phyloP scores from a whole-genome alignment of 2,329 filamentous ascomycete genomes.

The Scolecobasidium constrictum region DNA sequence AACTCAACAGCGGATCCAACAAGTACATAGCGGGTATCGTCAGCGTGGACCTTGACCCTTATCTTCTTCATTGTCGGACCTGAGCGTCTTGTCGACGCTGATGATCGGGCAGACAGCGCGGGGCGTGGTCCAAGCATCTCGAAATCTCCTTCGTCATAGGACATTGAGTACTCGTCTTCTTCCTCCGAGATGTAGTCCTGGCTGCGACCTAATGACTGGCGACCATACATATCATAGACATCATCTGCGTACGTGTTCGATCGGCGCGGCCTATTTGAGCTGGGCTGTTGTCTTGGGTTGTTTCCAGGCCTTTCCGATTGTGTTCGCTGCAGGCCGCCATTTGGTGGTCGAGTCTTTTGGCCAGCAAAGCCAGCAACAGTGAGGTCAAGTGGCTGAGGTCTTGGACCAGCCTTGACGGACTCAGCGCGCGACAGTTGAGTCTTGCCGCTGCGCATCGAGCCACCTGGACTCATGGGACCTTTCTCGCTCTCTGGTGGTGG shows the following conservation, averaged over 20 bases:
- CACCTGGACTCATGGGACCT: conserved; percentile 14
- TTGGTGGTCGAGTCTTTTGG: conserved; percentile 10
- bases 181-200: conserved; percentile 62
- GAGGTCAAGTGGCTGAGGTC: conserved; percentile 37
- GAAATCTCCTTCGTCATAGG: conserved; percentile 66
- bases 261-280: neutral
- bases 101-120: conserved; percentile 1
- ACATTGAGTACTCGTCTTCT: conserved; percentile 45
- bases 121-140: conserved; percentile 39
- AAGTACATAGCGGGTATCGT: conserved; percentile 88
- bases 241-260: conserved; percentile 8
- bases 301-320: conserved; percentile 8
- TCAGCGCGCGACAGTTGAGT: conserved; percentile 29
- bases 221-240: conserved; percentile 12
- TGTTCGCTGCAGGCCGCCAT: neutral
- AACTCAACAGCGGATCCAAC: conserved; percentile 64
- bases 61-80: conserved; percentile 61
- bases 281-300: neutral
- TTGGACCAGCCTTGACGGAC: conserved; percentile 36
- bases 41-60: conserved; percentile 78
- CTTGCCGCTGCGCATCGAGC: neutral
- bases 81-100: conserved; percentile 29
- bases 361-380: conserved; percentile 34
- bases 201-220: conserved; percentile 21
- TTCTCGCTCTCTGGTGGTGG: conserved; percentile 86